Base-by-base conservation (phyloP, 768 basidiomycete genomes). In the Leccinum subgranulosum region DNA sequence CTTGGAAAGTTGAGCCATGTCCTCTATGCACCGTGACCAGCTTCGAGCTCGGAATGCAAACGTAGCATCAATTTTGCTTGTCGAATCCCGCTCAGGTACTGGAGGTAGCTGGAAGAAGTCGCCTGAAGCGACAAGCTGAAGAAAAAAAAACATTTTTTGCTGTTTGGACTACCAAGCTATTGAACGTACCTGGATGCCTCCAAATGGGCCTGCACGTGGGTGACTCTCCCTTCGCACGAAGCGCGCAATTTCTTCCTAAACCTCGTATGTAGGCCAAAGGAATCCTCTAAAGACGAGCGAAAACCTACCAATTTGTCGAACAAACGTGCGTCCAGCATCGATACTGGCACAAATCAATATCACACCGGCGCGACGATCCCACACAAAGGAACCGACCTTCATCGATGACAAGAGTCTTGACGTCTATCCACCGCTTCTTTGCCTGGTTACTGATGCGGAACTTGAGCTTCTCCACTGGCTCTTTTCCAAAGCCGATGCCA, bases 91-190 rank as follows among this genome's bases (percentile, higher is more conserved):
- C 29, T 79, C 77, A 4, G 78, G 75, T 1, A 92, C 87, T 1
- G 90, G 90, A 2, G 90, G 89, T 0, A 92, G 75, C 69, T 92
- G 89, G 69, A 87, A 90, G 69, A 91, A 92, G 69, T 92, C 90
- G 0, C 90, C 90, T 1, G 86, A 84, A 7, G 90, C 69, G 29
- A 91, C 78, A 49, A 90, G 79, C 85, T 90, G 58, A 17, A 56
- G n/a, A 57, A 53, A 53, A 9, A 9, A 49, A 7, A 54, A 65
- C 54, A 61, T 34, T 23, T 64, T 49, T 49, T 51, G 33, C 6
- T 27, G 12, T 25, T 29, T 39, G 36, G 5, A 52, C 23, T n/a
- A 56, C 11, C 8, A 5, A 11, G 23, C 5, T 27, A 11, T 15
- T 19, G 17, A 54, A 51, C 54, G 17, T 51, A 81, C 83, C 73